Evolutionary conservation across 176 grass and related monocot species (phyloP), one percentile per base, ranked within the genome.

Genomic region (Oryza longistaminata): DNA sequence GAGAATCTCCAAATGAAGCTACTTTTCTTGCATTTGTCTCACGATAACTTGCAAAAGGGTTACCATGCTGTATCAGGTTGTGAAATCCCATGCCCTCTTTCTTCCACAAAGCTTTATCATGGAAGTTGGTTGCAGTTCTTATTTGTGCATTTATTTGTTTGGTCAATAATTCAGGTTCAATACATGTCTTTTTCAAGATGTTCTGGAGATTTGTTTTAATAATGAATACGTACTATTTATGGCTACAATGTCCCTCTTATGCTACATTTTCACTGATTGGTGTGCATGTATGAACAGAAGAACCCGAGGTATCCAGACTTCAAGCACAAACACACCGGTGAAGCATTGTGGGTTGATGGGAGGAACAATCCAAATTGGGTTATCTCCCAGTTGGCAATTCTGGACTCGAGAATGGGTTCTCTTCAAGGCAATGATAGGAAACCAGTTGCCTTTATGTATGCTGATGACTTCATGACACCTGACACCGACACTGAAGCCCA

Each of bases 361-460:
- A 92, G 74, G 88, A 81, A 86, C 68, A 95, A 90, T 34, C 93
- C 93, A 21, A 82, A 83, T 5, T 95, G 93, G 93, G 90, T 95
- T 50, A 84, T 87, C 14, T 90, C 90, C 11, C 93, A 95, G 55
- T 34, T 95, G 72, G 90, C 90, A n/a, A 40, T 95, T 78, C 15
- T 95, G 83, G 93, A 92, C 80, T 95, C 90, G 0, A 95, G 93
- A 78, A 92, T 90, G 85, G 75, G 71, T 76, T 84, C 90, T 78
- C 61, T 88, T 26, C 83, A 92, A 85, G 67, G 35, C 19, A 78
- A 26, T 42, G 88, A 80, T 45, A 81, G 79, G 71, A 86, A 80
- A 26, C 66, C 86, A 62, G 90, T 86, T 27, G 88, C 93, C 10
- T 90, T 88, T 66, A 88, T 92, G 93, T 86, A 84, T 9, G 60